Conservation (phyloP, 352 stramenopile genomes). For the Pythium monospermum region DNA sequence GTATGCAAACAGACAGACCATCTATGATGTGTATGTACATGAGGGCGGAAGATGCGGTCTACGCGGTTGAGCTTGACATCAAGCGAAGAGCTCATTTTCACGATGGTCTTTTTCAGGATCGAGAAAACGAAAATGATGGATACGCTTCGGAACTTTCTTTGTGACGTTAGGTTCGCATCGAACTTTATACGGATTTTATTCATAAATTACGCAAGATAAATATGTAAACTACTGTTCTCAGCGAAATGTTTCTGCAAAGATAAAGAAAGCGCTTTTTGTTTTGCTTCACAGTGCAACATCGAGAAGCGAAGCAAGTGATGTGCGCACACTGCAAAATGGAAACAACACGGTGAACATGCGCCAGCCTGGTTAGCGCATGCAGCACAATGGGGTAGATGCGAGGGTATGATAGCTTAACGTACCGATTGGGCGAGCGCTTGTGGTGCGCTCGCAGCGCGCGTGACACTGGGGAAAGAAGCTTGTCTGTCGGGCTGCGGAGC, state of each 20-base stretch:
- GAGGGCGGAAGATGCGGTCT: conserved; percentile 78
- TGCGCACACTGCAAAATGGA: conserved; percentile 11
- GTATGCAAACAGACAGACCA: too few species aligned
- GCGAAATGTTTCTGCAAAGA: too few species aligned
- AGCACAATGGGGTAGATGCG: too few species aligned
- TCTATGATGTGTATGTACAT: conserved; percentile 35
- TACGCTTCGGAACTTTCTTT: conserved; percentile 6
- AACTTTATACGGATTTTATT: conserved; percentile 3
- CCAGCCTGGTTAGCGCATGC: too few species aligned
- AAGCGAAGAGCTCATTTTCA: conserved; percentile 83
- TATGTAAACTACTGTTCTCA: conserved; percentile 1
- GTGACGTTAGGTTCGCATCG: conserved; percentile 8
- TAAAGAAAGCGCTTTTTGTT: too few species aligned
- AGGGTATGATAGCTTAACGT: not conserved
- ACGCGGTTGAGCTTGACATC: conserved; percentile 84
- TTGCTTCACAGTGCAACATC: conserved; percentile 6
- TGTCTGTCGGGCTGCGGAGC: conserved; percentile 59
- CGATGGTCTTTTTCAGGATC: too few species aligned
- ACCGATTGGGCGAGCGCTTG: conserved; percentile 16
- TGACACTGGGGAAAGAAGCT: conserved; percentile 56
- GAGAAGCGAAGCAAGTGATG: conserved; percentile 16
- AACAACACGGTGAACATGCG: too few species aligned
- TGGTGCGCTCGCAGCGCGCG: conserved; percentile 36
- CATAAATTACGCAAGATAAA: conserved; percentile 10
- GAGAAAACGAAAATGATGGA: too few species aligned